Base-by-base conservation (phyloP, 257 asterid species). In the Petunia secreta region DNA sequence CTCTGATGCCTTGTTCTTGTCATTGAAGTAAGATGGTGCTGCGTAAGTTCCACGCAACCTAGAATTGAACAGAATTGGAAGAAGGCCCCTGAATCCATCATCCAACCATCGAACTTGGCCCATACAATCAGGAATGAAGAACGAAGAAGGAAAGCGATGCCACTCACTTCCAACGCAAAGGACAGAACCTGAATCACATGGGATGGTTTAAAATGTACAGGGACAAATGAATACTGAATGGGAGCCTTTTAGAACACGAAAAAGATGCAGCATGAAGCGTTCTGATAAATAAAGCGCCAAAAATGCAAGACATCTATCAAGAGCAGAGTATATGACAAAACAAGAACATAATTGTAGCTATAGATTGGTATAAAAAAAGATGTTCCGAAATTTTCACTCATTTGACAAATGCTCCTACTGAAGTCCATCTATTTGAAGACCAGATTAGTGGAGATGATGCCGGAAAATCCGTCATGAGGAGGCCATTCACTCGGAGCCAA, bases 41-140 rank as follows among this genome's bases (percentile, higher is more conserved):
- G 97, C 97, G 8, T 97, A 89, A 52, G 98, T 96, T 78, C 99
- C 99, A 25, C 98, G 98, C 87, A 92, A 77, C 69, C 98, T 87
- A 54, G 97, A 86, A 88, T 96, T 94, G 80, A 96, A 96, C 0
- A 97, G 99, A 62, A 96, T 83, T 1, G 99, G 98, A 66, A 96
- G 99, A 80, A 96, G 98, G 80, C 99, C 99, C 63, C 79, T 87
- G 89, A 96, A 96, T 59, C 99, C 99, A 85, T 94, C 99, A 85
- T 96, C 98, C 82, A 96, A 84, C 99, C 99, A 96, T 78, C 89
- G 88, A 80, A 94, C 97, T 87, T 96, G 93, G 60, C 80, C 53
- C 58, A 94, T 88, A 73, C 92, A 94, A 46, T 90, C 91, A 43
- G 99, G 98, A 83, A 96, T 89, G 57, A 96, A 86, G 82, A 96